phyloP scores from a whole-genome alignment of 2,329 filamentous ascomycete genomes.

The Raffaelea ambrosiae region DNA sequence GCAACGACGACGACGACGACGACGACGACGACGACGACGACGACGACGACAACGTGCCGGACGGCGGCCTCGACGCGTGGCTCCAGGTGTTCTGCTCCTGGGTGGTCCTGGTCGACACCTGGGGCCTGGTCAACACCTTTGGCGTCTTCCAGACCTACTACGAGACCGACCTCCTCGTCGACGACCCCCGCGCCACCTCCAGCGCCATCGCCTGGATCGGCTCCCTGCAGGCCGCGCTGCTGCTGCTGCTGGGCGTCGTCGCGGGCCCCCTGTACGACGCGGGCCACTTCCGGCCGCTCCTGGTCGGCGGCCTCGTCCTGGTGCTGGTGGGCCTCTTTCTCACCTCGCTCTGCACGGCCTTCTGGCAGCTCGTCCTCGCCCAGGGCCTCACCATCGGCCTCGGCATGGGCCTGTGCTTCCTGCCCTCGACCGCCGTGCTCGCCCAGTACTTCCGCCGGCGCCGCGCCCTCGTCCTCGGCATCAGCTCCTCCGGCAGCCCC shows the following conservation, averaged over 20 bases:
- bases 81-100: conserved; percentile 30
- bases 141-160: conserved; percentile 39
- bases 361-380: conserved; percentile 32
- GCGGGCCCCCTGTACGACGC: conserved; percentile 33
- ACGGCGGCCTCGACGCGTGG: conserved; percentile 30
- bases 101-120: conserved; percentile 26
- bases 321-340: conserved; percentile 34
- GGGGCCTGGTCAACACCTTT: conserved; percentile 33
- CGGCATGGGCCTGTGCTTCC: conserved; percentile 25
- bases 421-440: conserved; percentile 27
- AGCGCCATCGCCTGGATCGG: conserved; percentile 33
- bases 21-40: too few species aligned
- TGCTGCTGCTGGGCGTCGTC: conserved; percentile 30
- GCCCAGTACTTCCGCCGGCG: conserved; percentile 29
- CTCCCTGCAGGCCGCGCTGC: conserved; percentile 30
- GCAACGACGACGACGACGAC: too few species aligned
- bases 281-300: conserved; percentile 29
- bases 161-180: conserved; percentile 24
- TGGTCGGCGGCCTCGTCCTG: conserved; percentile 25
- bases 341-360: conserved; percentile 32
- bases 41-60: conserved; percentile 13
- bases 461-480: conserved; percentile 24
- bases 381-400: conserved; percentile 30
- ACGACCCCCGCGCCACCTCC: conserved; percentile 14
- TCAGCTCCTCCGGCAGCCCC: conserved; percentile 24